Evolutionary conservation across 225 moss, liverwort and hornwort genomes (phyloP).

Genomic region (Polytrichum formosum): DNA sequence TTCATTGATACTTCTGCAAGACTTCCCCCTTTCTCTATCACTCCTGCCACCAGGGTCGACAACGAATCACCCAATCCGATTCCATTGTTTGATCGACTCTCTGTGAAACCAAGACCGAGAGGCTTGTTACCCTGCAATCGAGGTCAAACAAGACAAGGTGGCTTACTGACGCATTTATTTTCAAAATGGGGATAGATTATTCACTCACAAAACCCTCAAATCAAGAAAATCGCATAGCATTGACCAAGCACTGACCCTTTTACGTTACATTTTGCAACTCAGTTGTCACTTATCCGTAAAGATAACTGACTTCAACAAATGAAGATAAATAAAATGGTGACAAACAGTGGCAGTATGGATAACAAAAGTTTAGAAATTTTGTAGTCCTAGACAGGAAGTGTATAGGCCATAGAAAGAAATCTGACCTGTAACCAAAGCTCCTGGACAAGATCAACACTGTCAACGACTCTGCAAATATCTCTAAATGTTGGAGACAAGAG

Average conservation of each 20-base stretch:
- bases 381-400: background rate
- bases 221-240: no score
- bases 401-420: constrained; percentile 4
- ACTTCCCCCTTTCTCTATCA: constrained; percentile 72
- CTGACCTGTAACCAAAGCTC: constrained; percentile 84
- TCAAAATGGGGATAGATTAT: no score
- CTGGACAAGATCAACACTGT: constrained; percentile 51
- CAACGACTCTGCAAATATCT: constrained; percentile 76
- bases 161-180: background rate
- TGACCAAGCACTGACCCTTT: no score
- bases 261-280: no score
- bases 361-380: background rate
- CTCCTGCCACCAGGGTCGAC: constrained; percentile 48
- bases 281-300: no score
- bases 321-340: background rate
- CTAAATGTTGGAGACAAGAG: constrained; percentile 58
- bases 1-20: constrained; percentile 72
- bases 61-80: constrained; percentile 26
- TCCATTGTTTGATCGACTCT: constrained; percentile 41
- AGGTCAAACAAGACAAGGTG: background rate
- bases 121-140: constrained; percentile 55
- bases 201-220: no score
- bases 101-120: constrained; percentile 71
- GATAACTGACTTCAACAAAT: background rate
- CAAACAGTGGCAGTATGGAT: no score